Base-by-base conservation (phyloP, 805 yeast genomes). In the Kodamaea sagamina region DNA sequence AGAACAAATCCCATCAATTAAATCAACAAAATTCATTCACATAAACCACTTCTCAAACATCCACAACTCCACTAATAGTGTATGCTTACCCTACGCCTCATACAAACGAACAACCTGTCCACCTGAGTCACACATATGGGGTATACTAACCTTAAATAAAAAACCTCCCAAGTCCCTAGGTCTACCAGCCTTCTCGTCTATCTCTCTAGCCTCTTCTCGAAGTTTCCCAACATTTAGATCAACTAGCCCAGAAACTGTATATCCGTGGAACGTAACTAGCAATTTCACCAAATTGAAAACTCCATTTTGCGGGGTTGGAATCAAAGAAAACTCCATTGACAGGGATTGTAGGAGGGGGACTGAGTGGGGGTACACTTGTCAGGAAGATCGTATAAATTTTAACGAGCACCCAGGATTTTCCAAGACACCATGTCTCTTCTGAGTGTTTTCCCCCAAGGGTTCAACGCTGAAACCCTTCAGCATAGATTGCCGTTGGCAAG, bases 371-470 rank as follows among this genome's bases (percentile, higher is more conserved):
- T 29, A 17, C 19, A 13, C 17, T 9, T n/a, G 16, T 12, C 6
- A 28, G 9, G 6, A 3, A 3, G 16, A 28, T 28, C 17, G 10
- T 29, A 29, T 29, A 29, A 29, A 29, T 29, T 13, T 10, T 15
- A 4, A 4, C 3, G 3, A 15, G 11, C 11, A 4, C 15, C 32
- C 32, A 6, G 7, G 10, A 5, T 13, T 29, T 17, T 15, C 17
- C 18, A 28, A 10, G 34, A 9, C 18, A 29, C 34, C 18, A 40
- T 40, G 43, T 12, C 24, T 11, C 26, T 13, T 24, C 31, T 13
- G 10, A 17, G 40, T 15, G 32, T 41, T 11, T 41, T 28, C 24
- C 44, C 44, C 2, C 15, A 11, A 13, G 29, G 40, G 7, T 41
- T 25, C 35, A 31, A 28, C 26, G 32, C 18, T 12, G 26, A 41